A percentile compares a stretch with the other conserved stretches of the same genome.
Conservation (phyloP, 2,329 filamentous ascomycete genomes). For the Chaetomiaceae sp. region DNA sequence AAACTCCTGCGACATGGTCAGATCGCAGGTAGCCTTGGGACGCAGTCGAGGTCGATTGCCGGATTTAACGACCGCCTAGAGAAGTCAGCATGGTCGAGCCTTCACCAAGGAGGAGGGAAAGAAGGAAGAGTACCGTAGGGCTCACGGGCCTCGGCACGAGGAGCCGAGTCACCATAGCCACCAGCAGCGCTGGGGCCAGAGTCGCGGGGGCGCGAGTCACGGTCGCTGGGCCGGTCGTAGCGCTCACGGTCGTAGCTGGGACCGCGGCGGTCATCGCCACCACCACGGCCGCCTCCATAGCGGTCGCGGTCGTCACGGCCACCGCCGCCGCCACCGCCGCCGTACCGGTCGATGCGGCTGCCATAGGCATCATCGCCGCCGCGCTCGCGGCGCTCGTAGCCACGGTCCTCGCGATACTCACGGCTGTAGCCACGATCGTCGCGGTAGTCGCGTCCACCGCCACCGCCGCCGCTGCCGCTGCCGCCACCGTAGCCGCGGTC, state of each 20-base stretch:
- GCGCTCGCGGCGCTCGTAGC: slow-evolving; percentile 28
- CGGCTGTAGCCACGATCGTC: slow-evolving; percentile 45
- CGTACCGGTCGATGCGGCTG: slow-evolving; percentile 49
- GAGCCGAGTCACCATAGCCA: slow-evolving; percentile 28
- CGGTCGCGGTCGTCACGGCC: slow-evolving; percentile 44
- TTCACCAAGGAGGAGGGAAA: not conserved
- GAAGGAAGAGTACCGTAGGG: slow-evolving; percentile 27
- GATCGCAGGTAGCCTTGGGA: slow-evolving; percentile 9
- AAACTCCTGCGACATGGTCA: slow-evolving; percentile 21
- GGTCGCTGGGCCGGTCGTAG: slow-evolving; percentile 33
- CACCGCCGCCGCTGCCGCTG: slow-evolving; percentile 36
- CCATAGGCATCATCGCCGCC: slow-evolving; percentile 46
- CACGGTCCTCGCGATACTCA: slow-evolving; percentile 35
- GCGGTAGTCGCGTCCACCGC: slow-evolving; percentile 26
- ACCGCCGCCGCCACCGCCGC: slow-evolving; percentile 39
- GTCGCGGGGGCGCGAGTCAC: slow-evolving; percentile 30
- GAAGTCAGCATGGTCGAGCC: slow-evolving; percentile 8
- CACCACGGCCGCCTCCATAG: slow-evolving; percentile 49
- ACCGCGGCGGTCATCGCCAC: slow-evolving; percentile 39
- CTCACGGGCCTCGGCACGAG: slow-evolving; percentile 29
- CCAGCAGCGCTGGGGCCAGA: slow-evolving; percentile 25
- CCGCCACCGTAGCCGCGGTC: slow-evolving; percentile 44
- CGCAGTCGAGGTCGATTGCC: not conserved
- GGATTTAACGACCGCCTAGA: slow-evolving; percentile 23
- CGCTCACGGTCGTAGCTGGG: slow-evolving; percentile 39